Evolutionary conservation across 73 alveolate species (phyloP), one percentile per base, ranked within the genome.

Genomic region (Tetrahymena thermophila): DNA sequence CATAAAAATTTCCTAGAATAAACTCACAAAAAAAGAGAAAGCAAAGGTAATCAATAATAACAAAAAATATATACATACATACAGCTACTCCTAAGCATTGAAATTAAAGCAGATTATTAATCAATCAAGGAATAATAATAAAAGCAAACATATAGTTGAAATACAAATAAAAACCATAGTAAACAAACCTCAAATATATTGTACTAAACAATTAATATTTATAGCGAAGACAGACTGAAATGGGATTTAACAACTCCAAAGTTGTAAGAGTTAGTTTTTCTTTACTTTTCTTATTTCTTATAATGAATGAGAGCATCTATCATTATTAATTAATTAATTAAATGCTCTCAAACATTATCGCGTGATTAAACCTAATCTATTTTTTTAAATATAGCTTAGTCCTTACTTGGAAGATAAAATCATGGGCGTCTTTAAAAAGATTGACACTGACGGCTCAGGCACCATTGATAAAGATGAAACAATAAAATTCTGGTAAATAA

Each of bases 381-480:
- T 28, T 71, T 31, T 71, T 71, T 8, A 71, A 71, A 94, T 94
- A 34, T 40, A 94, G 96, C 93, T 94, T 71, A 85, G 95, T 13
- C 96, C 96, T 23, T 38, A 84, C 56, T 71, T 94, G 71, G 93
- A 56, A 43, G 96, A 94, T 35, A 94, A 94, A 71, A 89, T 94
- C n/a, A 56, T 94, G 85, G 93, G 84, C 38, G 93, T 94, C 35
- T 94, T 94, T 43, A 93, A 44, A 34, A 94, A 84, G 85, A 42
- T 94, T 19, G 96, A 94, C 93, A 94, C 38, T 37, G 96, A 94
- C 85, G 96, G 96, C 25, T 94, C 96, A 1, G 93, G 93, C 44
- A 85, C 96, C 19, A 94, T 94, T 21, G 96, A 94, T 34, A 94
- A 94, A 50, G 93, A 85, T 17, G 96, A 94, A 94, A 94, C 96